Evolutionary conservation across 163 green algal species (phyloP).

Genomic region (Volvox carteri): DNA sequence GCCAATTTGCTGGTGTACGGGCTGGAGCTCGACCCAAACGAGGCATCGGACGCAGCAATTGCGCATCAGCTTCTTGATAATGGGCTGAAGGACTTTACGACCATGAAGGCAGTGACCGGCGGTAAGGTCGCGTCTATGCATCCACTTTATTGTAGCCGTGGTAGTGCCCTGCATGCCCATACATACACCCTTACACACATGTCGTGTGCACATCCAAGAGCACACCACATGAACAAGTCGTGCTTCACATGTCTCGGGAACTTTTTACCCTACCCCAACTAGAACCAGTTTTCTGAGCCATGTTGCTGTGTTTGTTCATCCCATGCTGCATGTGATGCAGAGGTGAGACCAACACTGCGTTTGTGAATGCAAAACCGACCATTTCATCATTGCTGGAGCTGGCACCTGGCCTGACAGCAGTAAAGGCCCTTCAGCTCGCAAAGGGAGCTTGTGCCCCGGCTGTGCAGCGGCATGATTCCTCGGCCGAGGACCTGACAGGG

Average conservation of each 20-base stretch:
- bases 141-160: not conserved
- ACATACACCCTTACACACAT: not conserved
- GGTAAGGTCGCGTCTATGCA: constrained; percentile 8
- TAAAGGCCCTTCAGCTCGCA: not conserved
- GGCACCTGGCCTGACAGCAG: not conserved
- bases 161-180: not conserved
- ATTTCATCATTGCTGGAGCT: not conserved
- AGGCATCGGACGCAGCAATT: not conserved
- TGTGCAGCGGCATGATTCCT: not conserved
- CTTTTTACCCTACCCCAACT: not conserved
- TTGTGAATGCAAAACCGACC: not conserved
- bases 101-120: not conserved
- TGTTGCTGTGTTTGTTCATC: not conserved
- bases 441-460: not conserved
- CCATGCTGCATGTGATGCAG: not conserved
- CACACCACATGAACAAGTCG: not conserved
- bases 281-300: not conserved
- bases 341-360: not conserved
- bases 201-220: not conserved
- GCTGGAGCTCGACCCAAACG: not conserved
- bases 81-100: not conserved
- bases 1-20: not conserved
- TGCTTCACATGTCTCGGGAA: not conserved
- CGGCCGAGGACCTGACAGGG: not conserved
- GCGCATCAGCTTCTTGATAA: not conserved